Base-by-base conservation (phyloP, 164 flowering plant genomes). In the Stephania japonica region DNA sequence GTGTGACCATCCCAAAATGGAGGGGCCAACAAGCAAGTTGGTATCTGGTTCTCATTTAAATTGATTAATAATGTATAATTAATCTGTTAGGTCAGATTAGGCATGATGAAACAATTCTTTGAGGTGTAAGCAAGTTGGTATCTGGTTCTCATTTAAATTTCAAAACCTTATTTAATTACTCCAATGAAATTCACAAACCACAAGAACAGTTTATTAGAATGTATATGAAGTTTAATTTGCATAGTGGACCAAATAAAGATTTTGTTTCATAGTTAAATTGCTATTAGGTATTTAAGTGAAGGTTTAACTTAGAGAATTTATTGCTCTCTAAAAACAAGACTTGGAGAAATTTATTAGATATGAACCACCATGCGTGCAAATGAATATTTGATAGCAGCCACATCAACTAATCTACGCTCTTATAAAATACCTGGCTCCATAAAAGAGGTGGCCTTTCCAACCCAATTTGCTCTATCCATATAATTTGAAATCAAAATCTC, bases 71-170 rank as follows among this genome's bases (percentile, higher is more conserved):
- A 68, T 68, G 18, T 21, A 56, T 68, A 56, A 42, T 73, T 74
- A 68, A 19, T 61, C n/a, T 42, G 72, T 67, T 61, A 69, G 72
- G 76, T 50, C 61, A 56, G 71, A 73, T 73, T 16, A 73, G 42
- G 32, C 19, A 23, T 19, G 56, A 62, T 59, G 72, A 24, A 38
- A 16, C 56, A 19, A 42, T 18, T 25, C 62, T 62, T 43, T 24
- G 59, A 67, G 72, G 43, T 42, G 42, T 50, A 24, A 42, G 10
- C 49, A n/a, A n/a, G n/a, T n/a, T n/a, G n/a, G n/a, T n/a, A n/a
- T n/a, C n/a, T n/a, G n/a, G n/a, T n/a, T n/a, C n/a, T n/a, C n/a
- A n/a, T n/a, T n/a, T n/a, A n/a, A n/a, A n/a, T n/a, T n/a, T n/a
- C n/a, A n/a, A n/a, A n/a, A n/a, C n/a, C n/a, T 56, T 18, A 56